Evolutionary conservation across 139 green algal genomes (phyloP).

Genomic region (Chlorella sp.): DNA sequence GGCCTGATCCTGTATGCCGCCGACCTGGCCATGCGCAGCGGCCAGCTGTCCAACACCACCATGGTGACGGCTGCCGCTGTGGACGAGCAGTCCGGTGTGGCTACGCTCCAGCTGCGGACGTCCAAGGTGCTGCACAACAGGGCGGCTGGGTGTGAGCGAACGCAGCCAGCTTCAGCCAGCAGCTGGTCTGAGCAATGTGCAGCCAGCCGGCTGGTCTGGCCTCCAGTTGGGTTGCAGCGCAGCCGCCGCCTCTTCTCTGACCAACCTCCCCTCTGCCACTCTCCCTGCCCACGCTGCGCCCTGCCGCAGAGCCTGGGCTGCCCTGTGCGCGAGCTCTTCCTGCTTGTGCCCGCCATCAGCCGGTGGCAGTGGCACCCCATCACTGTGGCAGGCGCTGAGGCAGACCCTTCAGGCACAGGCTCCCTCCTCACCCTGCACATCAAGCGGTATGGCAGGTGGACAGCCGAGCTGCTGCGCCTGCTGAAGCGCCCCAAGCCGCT

Average conservation of each 20-base stretch:
- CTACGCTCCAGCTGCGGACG: constrained; percentile 31
- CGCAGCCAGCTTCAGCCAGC: no score
- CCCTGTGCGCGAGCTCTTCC: constrained; percentile 48
- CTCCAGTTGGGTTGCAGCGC: background rate
- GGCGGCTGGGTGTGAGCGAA: no score
- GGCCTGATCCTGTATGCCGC: constrained; percentile 48
- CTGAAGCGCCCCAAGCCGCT: background rate
- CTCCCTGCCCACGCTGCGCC: background rate
- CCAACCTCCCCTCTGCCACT: background rate
- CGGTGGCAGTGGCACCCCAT: constrained; percentile 59
- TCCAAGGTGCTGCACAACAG: constrained; percentile 21
- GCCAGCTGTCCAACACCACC: constrained; percentile 45
- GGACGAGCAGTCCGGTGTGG: background rate
- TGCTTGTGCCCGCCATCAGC: constrained; percentile 49
- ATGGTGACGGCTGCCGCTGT: constrained; percentile 20
- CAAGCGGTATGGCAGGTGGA: constrained; percentile 49
- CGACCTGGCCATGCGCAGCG: constrained; percentile 36
- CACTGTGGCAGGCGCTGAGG: constrained; percentile 21
- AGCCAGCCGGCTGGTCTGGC: no score
- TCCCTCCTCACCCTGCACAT: constrained; percentile 34
- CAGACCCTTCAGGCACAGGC: background rate
- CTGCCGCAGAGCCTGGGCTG: constrained; percentile 46
- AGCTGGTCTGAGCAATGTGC: no score
- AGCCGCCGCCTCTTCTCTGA: background rate
- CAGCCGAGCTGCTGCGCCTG: background rate